Conservation (phyloP, 306 rosid genomes). For the Rosa multiflora region DNA sequence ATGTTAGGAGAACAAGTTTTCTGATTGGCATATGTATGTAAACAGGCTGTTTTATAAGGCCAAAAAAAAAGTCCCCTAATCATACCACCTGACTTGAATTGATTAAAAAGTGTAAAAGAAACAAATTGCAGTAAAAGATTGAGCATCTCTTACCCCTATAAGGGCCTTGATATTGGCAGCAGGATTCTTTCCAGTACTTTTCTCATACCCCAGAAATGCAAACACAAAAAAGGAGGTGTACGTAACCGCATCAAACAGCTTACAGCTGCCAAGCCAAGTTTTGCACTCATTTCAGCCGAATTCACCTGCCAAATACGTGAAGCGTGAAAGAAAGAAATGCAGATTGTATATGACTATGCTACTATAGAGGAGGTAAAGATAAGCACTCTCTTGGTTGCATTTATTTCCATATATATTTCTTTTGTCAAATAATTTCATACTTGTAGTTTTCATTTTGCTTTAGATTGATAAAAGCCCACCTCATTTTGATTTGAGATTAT, state of each 20-base stretch:
- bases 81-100: background rate
- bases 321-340: background rate
- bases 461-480: background rate
- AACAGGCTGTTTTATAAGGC: background rate
- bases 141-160: constrained; percentile 14
- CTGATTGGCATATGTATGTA: background rate
- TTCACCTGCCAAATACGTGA: background rate
- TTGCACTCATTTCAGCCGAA: constrained; percentile 5
- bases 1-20: background rate
- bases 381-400: background rate
- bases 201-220: constrained; percentile 18
- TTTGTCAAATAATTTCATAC: background rate
- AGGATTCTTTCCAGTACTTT: constrained; percentile 13
- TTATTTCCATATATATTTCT: background rate
- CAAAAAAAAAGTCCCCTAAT: background rate
- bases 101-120: background rate
- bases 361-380: background rate
- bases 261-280: constrained; percentile 17
- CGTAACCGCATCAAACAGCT: constrained; percentile 3
- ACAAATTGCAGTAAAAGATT: background rate
- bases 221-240: background rate
- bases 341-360: background rate
- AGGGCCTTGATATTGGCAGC: constrained; percentile 16
- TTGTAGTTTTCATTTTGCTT: background rate
- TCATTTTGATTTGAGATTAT: background rate